A percentile compares a stretch with the other conserved stretches of the same genome.
phyloP scores from a whole-genome alignment of 2,329 filamentous ascomycete genomes.

The Davidsoniella eucalypti region DNA sequence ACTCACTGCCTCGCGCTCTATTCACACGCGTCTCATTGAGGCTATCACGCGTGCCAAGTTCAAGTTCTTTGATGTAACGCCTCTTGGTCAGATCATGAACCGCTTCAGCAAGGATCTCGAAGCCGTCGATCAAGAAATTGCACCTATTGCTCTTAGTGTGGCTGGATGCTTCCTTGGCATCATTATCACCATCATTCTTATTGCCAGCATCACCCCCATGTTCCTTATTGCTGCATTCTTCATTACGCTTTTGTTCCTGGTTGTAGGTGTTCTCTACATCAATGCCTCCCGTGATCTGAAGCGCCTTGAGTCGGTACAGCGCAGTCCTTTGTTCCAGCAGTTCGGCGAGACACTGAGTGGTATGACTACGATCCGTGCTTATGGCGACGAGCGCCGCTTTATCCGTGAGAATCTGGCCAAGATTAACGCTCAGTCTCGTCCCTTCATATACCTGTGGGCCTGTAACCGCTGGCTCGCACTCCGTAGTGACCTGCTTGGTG shows the following conservation, averaged over 20 bases:
- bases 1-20: slow-evolving; percentile 66
- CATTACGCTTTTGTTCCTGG: slow-evolving; percentile 67
- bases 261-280: slow-evolving; percentile 77
- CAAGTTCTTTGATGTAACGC: slow-evolving; percentile 94
- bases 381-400: slow-evolving; percentile 85
- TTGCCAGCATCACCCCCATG: slow-evolving; percentile 73
- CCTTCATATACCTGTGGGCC: slow-evolving; percentile 93
- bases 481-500: slow-evolving; percentile 77
- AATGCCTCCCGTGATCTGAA: slow-evolving; percentile 90
- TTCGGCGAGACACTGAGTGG: slow-evolving; percentile 91
- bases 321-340: slow-evolving; percentile 91
- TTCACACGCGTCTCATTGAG: slow-evolving; percentile 65
- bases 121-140: slow-evolving; percentile 87
- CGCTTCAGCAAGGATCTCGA: slow-evolving; percentile 97
- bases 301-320: slow-evolving; percentile 80
- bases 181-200: slow-evolving; percentile 72
- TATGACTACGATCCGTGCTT: slow-evolving; percentile 92
- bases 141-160: slow-evolving; percentile 69
- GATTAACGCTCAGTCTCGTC: slow-evolving; percentile 81
- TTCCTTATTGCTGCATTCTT: slow-evolving; percentile 79
- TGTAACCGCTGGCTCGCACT: slow-evolving; percentile 94
- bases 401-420: slow-evolving; percentile 76
- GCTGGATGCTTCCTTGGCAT: slow-evolving; percentile 50
- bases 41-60: slow-evolving; percentile 80
- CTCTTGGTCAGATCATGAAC: slow-evolving; percentile 92